Evolutionary conservation across 2,329 filamentous ascomycete species (phyloP).

Genomic region (Beauveria scarabaeidicola): DNA sequence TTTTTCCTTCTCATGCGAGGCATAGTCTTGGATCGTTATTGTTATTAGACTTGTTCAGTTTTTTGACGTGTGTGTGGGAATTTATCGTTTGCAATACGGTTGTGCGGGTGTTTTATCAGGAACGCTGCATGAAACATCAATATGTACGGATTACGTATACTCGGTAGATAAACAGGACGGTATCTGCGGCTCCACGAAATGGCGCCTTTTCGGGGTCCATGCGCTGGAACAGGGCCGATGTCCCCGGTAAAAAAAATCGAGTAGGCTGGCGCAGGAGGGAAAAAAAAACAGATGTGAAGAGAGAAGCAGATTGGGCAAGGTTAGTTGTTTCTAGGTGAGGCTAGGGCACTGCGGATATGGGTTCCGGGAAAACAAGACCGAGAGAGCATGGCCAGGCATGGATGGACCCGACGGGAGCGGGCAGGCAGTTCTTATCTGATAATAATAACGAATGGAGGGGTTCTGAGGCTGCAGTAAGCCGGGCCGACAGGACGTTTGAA

Average conservation of each 20-base stretch:
- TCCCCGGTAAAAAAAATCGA: conserved; percentile 2
- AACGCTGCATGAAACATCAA: background rate
- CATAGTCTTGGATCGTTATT: background rate
- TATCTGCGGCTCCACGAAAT: conserved; percentile 5
- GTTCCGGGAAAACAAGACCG: conserved; percentile 4
- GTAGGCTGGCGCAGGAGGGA: background rate
- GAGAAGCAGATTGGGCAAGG: background rate
- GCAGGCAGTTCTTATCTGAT: background rate
- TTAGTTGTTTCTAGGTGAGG: background rate
- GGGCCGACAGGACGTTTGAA: background rate
- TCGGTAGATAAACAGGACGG: background rate
- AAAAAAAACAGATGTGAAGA: background rate
- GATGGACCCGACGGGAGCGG: background rate
- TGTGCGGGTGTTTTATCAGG: background rate
- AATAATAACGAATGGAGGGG: background rate
- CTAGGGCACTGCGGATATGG: background rate
- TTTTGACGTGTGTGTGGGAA: background rate
- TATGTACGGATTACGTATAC: no score
- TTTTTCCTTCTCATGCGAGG: background rate
- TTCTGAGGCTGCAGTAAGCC: background rate
- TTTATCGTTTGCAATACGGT: background rate
- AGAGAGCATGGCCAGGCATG: background rate
- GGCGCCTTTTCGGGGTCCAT: background rate
- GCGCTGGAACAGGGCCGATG: conserved; percentile 8
- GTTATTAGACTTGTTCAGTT: background rate